These are phyloP conservation scores for Acidomyces sp. DNA, from an alignment of 495 filamentous ascomycete genomes.

Conservation along the genomic window DNA sequence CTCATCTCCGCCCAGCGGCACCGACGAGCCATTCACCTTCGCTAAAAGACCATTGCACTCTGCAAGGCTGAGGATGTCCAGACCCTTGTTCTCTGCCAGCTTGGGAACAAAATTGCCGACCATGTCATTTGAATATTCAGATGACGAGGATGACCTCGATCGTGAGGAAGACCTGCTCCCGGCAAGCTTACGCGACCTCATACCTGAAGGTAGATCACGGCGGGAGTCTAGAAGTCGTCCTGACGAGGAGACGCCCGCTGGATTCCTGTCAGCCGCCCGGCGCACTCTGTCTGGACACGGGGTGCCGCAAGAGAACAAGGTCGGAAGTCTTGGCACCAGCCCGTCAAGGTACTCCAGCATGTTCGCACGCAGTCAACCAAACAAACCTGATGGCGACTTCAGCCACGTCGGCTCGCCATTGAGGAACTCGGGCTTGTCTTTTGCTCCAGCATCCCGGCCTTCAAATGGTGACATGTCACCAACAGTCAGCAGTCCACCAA, in stretches of 20 bases:
- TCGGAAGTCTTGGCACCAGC: conserved; percentile 68
- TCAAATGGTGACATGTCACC: conserved; percentile 46
- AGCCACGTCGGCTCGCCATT: conserved; percentile 81
- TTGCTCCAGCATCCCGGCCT: conserved; percentile 31
- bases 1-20: conserved; percentile 51
- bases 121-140: conserved; percentile 57
- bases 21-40: conserved; percentile 43
- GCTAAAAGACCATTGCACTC: conserved; percentile 73
- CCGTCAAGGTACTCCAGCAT: conserved; percentile 78
- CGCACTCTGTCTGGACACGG: conserved; percentile 48
- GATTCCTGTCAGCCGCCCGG: conserved; percentile 34
- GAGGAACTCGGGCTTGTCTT: conserved; percentile 55
- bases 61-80: conserved; percentile 48
- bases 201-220: conserved; percentile 77
- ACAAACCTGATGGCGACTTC: not conserved
- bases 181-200: conserved; percentile 71
- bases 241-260: conserved; percentile 39
- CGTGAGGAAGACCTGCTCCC: conserved; percentile 82
- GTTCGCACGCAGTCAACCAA: conserved; percentile 50
- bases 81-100: conserved; percentile 69
- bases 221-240: conserved; percentile 58
- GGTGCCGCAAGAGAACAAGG: conserved; percentile 42
- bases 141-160: conserved; percentile 47
- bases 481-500: conserved; percentile 49
- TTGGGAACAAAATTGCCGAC: conserved; percentile 48